Conservation (phyloP, 495 filamentous ascomycete species). For the Venustampulla echinocandica region DNA sequence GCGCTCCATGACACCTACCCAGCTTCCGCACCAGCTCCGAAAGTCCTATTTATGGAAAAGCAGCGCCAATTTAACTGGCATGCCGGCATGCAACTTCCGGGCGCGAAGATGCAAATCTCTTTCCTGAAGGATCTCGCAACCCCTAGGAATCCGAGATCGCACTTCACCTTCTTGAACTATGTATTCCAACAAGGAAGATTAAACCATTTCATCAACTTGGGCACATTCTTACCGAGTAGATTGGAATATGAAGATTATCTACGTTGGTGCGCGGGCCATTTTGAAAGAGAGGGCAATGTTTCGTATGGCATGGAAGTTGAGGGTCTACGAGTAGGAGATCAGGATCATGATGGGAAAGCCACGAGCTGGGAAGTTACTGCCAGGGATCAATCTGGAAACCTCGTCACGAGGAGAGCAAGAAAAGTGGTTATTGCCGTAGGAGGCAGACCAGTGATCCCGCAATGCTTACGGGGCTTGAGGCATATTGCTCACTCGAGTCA, state of each 20-base stretch:
- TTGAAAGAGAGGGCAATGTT: conserved; percentile 70
- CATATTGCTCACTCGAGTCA: conserved; percentile 84
- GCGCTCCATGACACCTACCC: conserved; percentile 65
- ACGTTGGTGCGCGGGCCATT: conserved; percentile 78
- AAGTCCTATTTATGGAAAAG: conserved; percentile 76
- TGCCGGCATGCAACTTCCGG: conserved; percentile 86
- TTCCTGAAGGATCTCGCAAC: conserved; percentile 96
- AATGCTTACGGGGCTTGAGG: conserved; percentile 13
- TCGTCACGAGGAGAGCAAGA: conserved; percentile 40
- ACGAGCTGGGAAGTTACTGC: conserved; percentile 41
- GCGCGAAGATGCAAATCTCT: conserved; percentile 93
- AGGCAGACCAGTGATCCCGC: conserved; percentile 69
- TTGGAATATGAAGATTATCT: conserved; percentile 94
- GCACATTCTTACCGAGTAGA: conserved; percentile 78
- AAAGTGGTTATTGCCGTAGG: conserved; percentile 86
- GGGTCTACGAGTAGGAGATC: conserved; percentile 36
- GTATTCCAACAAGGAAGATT: conserved; percentile 69
- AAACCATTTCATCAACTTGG: conserved; percentile 80
- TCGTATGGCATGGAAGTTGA: conserved; percentile 70
- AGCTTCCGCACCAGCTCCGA: conserved; percentile 35
- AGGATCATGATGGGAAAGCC: conserved; percentile 36
- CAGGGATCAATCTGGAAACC: conserved; percentile 29
- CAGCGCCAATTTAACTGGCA: conserved; percentile 86
- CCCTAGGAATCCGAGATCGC: conserved; percentile 73
- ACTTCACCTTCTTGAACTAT: conserved; percentile 96